phyloP scores from a whole-genome alignment of 257 asterid species.

The Solanum chmielewskii region DNA sequence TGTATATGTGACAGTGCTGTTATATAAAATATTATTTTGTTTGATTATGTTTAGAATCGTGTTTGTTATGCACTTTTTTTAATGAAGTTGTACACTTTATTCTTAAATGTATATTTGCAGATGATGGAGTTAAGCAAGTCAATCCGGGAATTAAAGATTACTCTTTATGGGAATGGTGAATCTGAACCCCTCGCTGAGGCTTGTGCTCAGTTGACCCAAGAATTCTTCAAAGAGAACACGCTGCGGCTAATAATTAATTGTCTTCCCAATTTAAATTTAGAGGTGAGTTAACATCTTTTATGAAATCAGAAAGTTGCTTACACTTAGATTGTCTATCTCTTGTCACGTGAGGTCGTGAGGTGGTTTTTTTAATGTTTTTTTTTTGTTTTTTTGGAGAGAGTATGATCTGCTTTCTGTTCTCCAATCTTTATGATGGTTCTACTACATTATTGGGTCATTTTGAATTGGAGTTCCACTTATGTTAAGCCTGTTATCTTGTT shows the following conservation, averaged over 20 bases:
- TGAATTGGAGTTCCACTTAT: background rate
- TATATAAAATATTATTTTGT: background rate
- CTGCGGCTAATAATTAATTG: constrained; percentile 56
- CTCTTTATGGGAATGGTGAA: constrained; percentile 83
- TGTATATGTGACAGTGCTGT: background rate
- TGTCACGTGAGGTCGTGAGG: background rate
- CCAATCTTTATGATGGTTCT: background rate
- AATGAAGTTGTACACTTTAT: background rate
- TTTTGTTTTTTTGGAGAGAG: background rate
- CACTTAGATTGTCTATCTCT: background rate
- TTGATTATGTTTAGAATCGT: background rate
- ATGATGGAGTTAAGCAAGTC: constrained; percentile 67
- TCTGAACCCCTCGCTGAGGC: constrained; percentile 84
- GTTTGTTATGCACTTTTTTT: background rate
- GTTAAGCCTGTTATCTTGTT: background rate
- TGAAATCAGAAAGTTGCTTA: background rate
- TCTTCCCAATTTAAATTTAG: constrained; percentile 71
- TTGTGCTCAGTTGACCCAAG: constrained; percentile 76
- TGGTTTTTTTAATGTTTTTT: background rate
- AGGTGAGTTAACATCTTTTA: constrained; percentile 31
- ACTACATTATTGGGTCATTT: background rate
- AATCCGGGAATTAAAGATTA: constrained; percentile 55
- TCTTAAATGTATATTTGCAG: constrained; percentile 17
- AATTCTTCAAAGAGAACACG: constrained; percentile 77
- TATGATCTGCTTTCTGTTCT: background rate